Percentiles rank a stretch among this genome's conserved stretches.
Evolutionary conservation across 1,139 yeast species (phyloP).

Genomic region (Candida sp.): DNA sequence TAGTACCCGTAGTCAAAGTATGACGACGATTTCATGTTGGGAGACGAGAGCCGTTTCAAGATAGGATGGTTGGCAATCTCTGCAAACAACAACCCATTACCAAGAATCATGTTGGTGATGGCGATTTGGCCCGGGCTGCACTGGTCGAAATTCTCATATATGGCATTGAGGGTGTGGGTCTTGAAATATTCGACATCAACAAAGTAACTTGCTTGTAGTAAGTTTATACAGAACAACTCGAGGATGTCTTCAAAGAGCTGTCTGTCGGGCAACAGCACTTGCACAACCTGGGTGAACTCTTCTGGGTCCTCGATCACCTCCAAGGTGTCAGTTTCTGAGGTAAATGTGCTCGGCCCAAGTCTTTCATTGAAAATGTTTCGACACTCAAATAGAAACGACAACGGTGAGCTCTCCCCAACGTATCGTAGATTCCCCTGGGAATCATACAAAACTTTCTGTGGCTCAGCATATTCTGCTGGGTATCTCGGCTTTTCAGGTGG

Average conservation of each 20-base stretch:
- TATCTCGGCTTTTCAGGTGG: background rate
- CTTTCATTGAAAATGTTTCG: constrained; percentile 20
- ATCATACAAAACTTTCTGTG: constrained; percentile 13
- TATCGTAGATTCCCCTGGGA: constrained; percentile 22
- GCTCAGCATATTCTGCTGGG: background rate
- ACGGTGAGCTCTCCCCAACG: constrained; percentile 28
- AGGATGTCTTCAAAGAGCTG: constrained; percentile 7
- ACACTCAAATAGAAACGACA: constrained; percentile 26
- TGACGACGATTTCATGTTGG: constrained; percentile 12
- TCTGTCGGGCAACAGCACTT: constrained; percentile 14
- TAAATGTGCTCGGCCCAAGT: constrained; percentile 14
- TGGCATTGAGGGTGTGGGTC: constrained; percentile 8
- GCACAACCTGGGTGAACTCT: constrained; percentile 10
- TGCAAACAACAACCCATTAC: constrained; percentile 15
- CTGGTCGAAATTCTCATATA: constrained; percentile 10
- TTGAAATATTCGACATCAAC: constrained; percentile 12
- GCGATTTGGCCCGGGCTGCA: constrained; percentile 14
- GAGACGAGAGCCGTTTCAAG: constrained; percentile 6
- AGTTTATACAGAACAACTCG: constrained; percentile 8
- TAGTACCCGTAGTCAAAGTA: constrained; percentile 16
- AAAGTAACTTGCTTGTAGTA: constrained; percentile 13
- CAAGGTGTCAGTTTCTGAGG: constrained; percentile 8
- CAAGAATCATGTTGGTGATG: constrained; percentile 13
- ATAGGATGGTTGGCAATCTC: constrained; percentile 13
- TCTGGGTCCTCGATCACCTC: constrained; percentile 13